Evolutionary conservation across 1,284 basidiomycete species (phyloP), one percentile per base, ranked within the genome.

Genomic region (Gomphus bonarii): DNA sequence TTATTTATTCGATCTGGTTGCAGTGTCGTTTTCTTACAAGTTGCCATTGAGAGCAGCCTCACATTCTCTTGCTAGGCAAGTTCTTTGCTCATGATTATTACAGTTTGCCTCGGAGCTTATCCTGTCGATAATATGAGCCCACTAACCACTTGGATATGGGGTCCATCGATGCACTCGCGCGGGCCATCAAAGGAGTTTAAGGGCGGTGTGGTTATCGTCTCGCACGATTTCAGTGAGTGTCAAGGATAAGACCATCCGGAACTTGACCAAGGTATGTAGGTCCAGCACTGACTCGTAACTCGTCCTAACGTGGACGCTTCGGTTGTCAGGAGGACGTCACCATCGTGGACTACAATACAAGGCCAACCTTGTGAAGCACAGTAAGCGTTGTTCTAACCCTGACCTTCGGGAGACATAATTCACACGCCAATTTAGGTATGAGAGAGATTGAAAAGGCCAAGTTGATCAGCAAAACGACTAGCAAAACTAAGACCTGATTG

Each of bases 191-290:
- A 97, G 74, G 91, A 91, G 68, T 99, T 94, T 69, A 87, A 92
- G 68, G 95, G 97, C 60, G 95, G 95, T 69, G 97, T 98, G 53
- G 95, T 97, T 61, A 95, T 97, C 67, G 93, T 97, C 62, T 95
- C 93, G 49, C 94, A 97, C 77, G 92, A 97, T 72, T 97, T 97
- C 87, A 87, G 91, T 89, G 65, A 63, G 84, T 76, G 58, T 18
- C 11, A 93, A 93, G 70, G 81, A 94, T 71, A 86, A 88, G 72
- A 92, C 91, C 70, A 95, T 99, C 70, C 82, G 83, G 71, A 97
- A 98, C 75, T 73, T 99, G 62, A 90, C 92, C 31, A 94, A 80
- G 42, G 50, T 51, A n/a, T 10, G 50, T 33, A 14, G 42, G 42
- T 51, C 1, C 31, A 18, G 8, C 16, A n/a, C 30, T 14, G 10